Evolutionary conservation across 768 basidiomycete species (phyloP).

Genomic region (Tephrocybe sp.): DNA sequence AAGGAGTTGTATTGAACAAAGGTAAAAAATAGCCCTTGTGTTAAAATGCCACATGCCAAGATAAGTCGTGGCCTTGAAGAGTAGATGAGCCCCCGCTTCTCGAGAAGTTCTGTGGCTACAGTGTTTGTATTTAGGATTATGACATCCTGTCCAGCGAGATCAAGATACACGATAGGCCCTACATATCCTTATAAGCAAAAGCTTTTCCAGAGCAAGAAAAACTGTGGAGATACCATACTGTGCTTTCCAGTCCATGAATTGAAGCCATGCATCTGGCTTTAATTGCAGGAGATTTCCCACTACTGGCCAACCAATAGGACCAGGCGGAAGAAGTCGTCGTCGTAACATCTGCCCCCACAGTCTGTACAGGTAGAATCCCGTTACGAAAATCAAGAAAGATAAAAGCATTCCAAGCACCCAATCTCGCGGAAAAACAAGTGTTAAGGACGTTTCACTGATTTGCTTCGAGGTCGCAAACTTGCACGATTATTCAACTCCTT

Average conservation of each 20-base stretch:
- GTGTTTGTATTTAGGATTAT: constrained; percentile 2
- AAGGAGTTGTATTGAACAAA: background rate
- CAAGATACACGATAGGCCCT: constrained; percentile 2
- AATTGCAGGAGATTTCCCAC: background rate
- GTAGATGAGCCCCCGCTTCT: constrained; percentile 1
- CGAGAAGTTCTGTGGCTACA: constrained; percentile 3
- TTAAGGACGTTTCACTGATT: no score
- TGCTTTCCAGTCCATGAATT: background rate
- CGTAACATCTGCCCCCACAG: background rate
- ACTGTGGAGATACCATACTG: background rate
- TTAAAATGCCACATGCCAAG: background rate
- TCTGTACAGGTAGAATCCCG: background rate
- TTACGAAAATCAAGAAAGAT: background rate
- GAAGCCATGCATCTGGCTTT: background rate
- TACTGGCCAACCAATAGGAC: background rate
- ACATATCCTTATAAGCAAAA: background rate
- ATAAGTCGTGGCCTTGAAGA: background rate
- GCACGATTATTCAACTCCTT: no score
- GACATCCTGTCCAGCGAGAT: background rate
- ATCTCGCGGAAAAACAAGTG: no score
- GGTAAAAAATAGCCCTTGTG: background rate
- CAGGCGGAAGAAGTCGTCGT: background rate
- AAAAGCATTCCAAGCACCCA: background rate
- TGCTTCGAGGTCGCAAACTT: no score
- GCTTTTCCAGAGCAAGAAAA: background rate